Conservation (phyloP, 2,329 filamentous ascomycete species). For the Ascomycota sp. region DNA sequence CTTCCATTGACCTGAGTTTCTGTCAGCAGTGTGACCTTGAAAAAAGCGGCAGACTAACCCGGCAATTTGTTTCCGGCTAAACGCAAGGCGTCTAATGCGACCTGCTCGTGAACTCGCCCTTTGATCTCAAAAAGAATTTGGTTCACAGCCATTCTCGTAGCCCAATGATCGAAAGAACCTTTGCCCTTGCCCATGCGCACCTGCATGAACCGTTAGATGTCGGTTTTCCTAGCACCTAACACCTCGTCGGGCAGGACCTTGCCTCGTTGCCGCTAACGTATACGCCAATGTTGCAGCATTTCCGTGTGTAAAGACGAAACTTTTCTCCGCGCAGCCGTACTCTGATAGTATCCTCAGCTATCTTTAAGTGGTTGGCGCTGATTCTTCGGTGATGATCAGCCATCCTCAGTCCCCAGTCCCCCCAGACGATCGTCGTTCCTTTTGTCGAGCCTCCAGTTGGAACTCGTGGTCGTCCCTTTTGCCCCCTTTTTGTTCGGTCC, state of each 20-base stretch:
- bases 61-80: conserved; percentile 88
- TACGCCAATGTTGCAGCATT: conserved; percentile 82
- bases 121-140: conserved; percentile 83
- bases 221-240: background rate
- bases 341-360: conserved; percentile 85
- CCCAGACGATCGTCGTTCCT: conserved; percentile 89
- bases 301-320: conserved; percentile 77
- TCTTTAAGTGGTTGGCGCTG: conserved; percentile 64
- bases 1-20: conserved; percentile 48
- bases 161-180: conserved; percentile 92
- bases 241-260: background rate
- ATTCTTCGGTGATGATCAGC: conserved; percentile 81
- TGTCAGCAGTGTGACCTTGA: conserved; percentile 4
- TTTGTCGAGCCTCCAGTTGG: conserved; percentile 75
- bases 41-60: conserved; percentile 28
- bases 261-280: conserved; percentile 88
- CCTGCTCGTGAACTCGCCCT: conserved; percentile 80
- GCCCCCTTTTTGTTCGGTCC: conserved; percentile 63
- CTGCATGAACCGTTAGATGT: conserved; percentile 13
- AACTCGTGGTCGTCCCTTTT: conserved; percentile 73
- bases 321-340: conserved; percentile 70
- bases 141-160: conserved; percentile 68
- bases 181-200: conserved; percentile 99
- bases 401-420: conserved; percentile 87
- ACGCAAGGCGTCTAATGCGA: conserved; percentile 80